Evolutionary conservation across 345 rosid genomes (phyloP).

Genomic region (Angophora floribunda): DNA sequence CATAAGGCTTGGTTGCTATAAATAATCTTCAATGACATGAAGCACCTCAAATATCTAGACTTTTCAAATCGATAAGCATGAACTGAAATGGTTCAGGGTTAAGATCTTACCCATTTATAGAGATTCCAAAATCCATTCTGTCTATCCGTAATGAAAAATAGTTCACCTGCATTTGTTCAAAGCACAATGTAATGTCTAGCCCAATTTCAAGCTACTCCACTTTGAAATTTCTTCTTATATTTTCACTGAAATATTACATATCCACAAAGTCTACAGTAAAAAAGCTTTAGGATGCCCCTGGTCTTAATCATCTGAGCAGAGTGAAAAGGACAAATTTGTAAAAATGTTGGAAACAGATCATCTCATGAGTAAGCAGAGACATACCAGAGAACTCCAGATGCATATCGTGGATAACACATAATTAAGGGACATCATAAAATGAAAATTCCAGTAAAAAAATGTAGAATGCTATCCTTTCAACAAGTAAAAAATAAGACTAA

Average conservation of each 20-base stretch:
- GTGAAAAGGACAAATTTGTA: not conserved
- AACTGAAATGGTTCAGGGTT: not conserved
- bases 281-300: not conserved
- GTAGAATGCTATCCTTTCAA: not conserved
- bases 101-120: slow-evolving; percentile 72
- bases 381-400: not conserved
- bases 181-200: not conserved
- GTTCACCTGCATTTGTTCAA: slow-evolving; percentile 62
- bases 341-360: not conserved
- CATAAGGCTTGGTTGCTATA: not conserved
- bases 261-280: not conserved
- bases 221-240: not conserved
- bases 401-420: not conserved
- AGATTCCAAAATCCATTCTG: slow-evolving; percentile 88
- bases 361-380: not conserved
- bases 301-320: not conserved
- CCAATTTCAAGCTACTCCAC: not conserved
- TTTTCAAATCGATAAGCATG: not conserved
- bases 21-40: not conserved
- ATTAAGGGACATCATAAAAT: not conserved
- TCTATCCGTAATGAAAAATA: slow-evolving; percentile 73
- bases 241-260: not conserved
- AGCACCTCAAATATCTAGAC: not conserved
- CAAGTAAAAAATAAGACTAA: not conserved
- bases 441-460: not conserved